These are phyloP conservation scores for Exserohilum turcica DNA, from an alignment of 2,329 filamentous ascomycete species.

Conservation along the genomic window DNA sequence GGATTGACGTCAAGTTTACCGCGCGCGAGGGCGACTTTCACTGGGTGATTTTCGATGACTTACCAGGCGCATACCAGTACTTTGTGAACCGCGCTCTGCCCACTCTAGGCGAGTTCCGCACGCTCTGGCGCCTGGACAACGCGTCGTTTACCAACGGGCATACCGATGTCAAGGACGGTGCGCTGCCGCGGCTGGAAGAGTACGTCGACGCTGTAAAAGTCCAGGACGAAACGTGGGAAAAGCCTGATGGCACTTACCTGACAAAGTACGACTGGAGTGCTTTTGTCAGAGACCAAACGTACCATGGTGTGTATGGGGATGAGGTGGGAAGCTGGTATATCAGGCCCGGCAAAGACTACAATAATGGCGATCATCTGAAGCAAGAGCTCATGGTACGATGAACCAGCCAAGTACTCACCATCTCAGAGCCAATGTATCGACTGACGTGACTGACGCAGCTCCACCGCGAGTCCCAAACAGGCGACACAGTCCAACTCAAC, in stretches of 20 bases:
- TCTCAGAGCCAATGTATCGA: too few relatives aligned
- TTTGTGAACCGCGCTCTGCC: constrained; percentile 59
- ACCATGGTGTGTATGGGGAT: constrained; percentile 58
- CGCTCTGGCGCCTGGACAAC: constrained; percentile 58
- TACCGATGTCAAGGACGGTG: constrained; percentile 54
- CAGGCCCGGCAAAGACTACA: constrained; percentile 57
- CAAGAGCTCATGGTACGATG: constrained; percentile 58
- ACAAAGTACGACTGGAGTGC: constrained; percentile 59
- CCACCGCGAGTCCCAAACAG: constrained; percentile 57
- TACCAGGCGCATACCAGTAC: constrained; percentile 62
- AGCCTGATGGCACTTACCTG: constrained; percentile 55
- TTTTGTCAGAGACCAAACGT: constrained; percentile 50
- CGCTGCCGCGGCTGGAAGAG: constrained; percentile 52
- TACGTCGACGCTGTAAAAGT: constrained; percentile 55
- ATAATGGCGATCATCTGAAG: constrained; percentile 59
- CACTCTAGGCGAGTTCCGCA: constrained; percentile 57
- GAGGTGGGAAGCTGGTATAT: constrained; percentile 60
- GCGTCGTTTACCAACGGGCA: constrained; percentile 54
- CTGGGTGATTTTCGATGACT: constrained; percentile 57
- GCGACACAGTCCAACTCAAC: constrained; percentile 59
- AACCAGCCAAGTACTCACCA: too few relatives aligned
- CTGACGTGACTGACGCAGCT: constrained; percentile 32
- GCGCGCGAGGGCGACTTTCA: constrained; percentile 57
- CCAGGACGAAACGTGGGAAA: constrained; percentile 61
- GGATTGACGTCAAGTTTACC: constrained; percentile 57